Base-by-base conservation (phyloP, 345 rosid species). In the Hibiscus trionum region DNA sequence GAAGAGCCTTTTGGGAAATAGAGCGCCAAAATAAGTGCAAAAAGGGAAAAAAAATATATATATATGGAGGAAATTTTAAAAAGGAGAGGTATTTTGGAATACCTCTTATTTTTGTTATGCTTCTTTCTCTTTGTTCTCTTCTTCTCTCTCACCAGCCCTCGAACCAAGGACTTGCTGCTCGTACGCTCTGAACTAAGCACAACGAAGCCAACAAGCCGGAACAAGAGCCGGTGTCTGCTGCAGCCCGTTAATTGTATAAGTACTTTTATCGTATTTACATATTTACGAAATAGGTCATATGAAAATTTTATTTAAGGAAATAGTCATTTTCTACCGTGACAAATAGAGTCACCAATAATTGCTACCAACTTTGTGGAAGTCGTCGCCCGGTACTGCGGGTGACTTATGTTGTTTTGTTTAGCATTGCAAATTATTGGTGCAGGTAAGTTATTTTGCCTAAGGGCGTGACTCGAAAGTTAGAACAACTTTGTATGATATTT, bases 31-130 rank as follows among this genome's bases (percentile, higher is more conserved):
- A 6, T 10, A 12, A 44, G 11, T 6, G 47, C 2, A 44, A 44
- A 44, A 44, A 2, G 0, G 11, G 59, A 3, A 19, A 2, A 24
- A 58, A 0, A 21, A 21, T 21, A 21, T 21, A 21, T 21, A 58
- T 31, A 31, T 31, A 31, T 31, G 33, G 33, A 31, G 33, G 33
- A 31, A 31, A 31, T 3, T 31, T 58, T 1, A 10, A 58, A 65
- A 8, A 6, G 16, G 56, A 21, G 26, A 67, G 71, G 71, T 67
- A 67, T 67, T 67, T 66, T 26, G 1, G 4, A 66, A 66, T 66
- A 66, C 70, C 70, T 66, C 70, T 46, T 66, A 42, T 29, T 60
- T 27, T 61, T 5, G 0, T 44, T 66, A 35, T 35, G 70, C 55
- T 66, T 66, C 35, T 7, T 7, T 15, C 11, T 66, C 57, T 49